Base-by-base conservation (phyloP, 208 protist genomes). In the Sergeia podlipaevii region DNA sequence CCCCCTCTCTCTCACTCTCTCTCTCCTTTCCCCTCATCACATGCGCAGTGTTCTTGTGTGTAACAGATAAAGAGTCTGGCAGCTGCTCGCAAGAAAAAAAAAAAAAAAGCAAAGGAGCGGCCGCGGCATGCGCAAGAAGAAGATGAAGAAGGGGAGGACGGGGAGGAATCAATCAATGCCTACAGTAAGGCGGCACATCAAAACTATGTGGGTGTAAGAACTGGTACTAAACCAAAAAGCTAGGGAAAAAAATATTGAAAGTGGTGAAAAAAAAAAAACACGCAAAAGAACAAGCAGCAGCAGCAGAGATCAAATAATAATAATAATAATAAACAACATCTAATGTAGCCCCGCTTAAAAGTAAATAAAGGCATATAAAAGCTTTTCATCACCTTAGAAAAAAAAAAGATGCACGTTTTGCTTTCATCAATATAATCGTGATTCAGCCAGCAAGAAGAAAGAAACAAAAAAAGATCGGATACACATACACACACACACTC, bases 181-280 rank as follows among this genome's bases (percentile, higher is more conserved):
- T n/a, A n/a, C n/a, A n/a, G n/a, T n/a, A n/a, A n/a, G n/a, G n/a
- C n/a, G n/a, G n/a, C n/a, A n/a, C n/a, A n/a, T n/a, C n/a, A n/a
- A n/a, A n/a, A n/a, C n/a, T n/a, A n/a, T n/a, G n/a, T n/a, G n/a
- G n/a, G n/a, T n/a, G n/a, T n/a, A n/a, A n/a, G n/a, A n/a, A n/a
- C n/a, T n/a, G n/a, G n/a, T n/a, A n/a, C n/a, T n/a, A 67, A 38
- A 67, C 34, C 49, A n/a, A 45, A 1, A 57, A 13, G 32, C 4
- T 30, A n/a, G 8, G 0, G 41, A 17, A 58, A 49, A 21, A 23
- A 15, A 33, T 6, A 29, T 26, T 32, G 10, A 6, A 18, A 48
- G 15, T 3, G 36, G 34, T 2, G 5, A 48, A 48, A 27, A 23
- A 48, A 27, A 37, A 37, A 57, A 45, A 62, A 54, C n/a, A n/a